Percentiles rank a stretch among this genome's conserved stretches.
These are phyloP conservation scores for Nannochloropsis oceanica DNA, from an alignment of 108 stramenopile species.

Conservation along the genomic window DNA sequence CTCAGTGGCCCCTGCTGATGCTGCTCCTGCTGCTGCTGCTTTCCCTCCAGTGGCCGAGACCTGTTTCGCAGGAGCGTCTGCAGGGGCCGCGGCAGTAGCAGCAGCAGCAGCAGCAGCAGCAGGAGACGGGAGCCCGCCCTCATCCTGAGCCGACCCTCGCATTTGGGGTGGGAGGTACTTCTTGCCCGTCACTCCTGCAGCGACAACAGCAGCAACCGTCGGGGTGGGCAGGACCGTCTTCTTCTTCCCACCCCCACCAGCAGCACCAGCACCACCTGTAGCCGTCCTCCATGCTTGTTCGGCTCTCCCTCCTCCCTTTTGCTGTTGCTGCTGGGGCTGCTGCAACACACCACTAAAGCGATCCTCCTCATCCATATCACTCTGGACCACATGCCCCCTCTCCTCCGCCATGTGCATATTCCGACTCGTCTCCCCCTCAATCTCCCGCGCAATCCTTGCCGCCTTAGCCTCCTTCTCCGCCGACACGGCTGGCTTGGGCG, in stretches of 20 bases:
- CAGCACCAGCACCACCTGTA: no score
- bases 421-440: constrained; percentile 52
- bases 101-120: not conserved
- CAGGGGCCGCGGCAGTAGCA: not conserved
- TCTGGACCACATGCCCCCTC: constrained; percentile 49
- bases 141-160: not conserved
- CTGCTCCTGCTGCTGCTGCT: not conserved
- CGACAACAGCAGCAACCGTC: not conserved
- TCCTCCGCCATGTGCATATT: constrained; percentile 86
- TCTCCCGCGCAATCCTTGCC: constrained; percentile 70
- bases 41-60: not conserved
- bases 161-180: not conserved
- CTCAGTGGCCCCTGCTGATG: not conserved
- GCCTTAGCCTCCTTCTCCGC: constrained; percentile 46
- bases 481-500: constrained; percentile 49
- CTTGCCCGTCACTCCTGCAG: not conserved
- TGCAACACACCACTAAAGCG: constrained; percentile 17
- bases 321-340: not conserved
- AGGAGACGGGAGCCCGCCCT: not conserved
- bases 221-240: not conserved
- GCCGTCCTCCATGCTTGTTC: not conserved
- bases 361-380: constrained; percentile 15
- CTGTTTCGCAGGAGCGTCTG: not conserved
- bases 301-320: constrained; percentile 1
- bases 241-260: not conserved